Evolutionary conservation across 2,329 filamentous ascomycete species (phyloP).

Genomic region (Clonostachys chloroleuca): DNA sequence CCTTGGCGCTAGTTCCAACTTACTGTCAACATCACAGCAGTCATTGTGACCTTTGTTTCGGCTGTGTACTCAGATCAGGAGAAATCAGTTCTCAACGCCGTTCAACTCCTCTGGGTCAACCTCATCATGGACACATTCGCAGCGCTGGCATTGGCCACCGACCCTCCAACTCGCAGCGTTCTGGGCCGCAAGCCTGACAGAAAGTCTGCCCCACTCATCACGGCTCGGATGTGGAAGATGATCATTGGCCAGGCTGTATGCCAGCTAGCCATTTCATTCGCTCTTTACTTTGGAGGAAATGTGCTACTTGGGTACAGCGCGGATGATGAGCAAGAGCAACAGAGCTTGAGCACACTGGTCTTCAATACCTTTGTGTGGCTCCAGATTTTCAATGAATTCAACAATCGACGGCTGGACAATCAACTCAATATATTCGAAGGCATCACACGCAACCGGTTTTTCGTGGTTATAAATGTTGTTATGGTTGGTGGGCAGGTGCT

Average conservation of each 20-base stretch:
- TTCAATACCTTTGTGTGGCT: slow-evolving; percentile 83
- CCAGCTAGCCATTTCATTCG: slow-evolving; percentile 59
- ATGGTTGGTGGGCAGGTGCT: slow-evolving; percentile 68
- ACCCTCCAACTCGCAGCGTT: slow-evolving; percentile 25
- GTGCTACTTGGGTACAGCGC: slow-evolving; percentile 32
- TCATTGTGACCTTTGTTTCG: slow-evolving; percentile 50
- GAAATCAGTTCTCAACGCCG: slow-evolving; percentile 46
- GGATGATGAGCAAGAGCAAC: slow-evolving; percentile 43
- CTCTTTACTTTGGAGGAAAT: slow-evolving; percentile 55
- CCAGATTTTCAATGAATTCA: slow-evolving; percentile 68
- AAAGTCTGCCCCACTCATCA: slow-evolving; percentile 39
- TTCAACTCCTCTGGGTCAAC: slow-evolving; percentile 57
- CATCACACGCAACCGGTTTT: slow-evolving; percentile 73
- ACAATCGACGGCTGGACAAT: slow-evolving; percentile 75
- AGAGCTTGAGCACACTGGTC: no score
- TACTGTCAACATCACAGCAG: slow-evolving; percentile 58
- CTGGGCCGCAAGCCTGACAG: slow-evolving; percentile 22
- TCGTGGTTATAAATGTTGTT: slow-evolving; percentile 61
- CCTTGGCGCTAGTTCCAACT: slow-evolving; percentile 57
- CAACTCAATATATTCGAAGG: slow-evolving; percentile 67
- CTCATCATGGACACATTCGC: slow-evolving; percentile 57
- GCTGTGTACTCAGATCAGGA: slow-evolving; percentile 36
- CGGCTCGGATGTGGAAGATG: slow-evolving; percentile 79
- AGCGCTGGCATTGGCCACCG: slow-evolving; percentile 40
- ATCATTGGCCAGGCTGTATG: slow-evolving; percentile 72